These are phyloP conservation scores for Salix viminalis DNA, from an alignment of 345 rosid species.

Conservation along the genomic window DNA sequence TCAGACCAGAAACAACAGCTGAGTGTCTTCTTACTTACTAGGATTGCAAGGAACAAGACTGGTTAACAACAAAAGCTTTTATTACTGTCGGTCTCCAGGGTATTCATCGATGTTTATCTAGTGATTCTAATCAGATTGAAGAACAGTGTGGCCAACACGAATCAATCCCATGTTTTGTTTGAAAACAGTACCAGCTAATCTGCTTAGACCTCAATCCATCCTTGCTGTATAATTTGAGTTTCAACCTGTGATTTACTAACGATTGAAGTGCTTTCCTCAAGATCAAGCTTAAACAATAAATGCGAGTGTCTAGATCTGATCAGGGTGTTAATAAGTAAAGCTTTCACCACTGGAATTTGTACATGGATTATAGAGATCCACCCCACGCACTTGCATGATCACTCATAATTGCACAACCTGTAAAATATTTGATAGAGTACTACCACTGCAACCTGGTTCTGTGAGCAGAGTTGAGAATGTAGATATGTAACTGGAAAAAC, in stretches of 20 bases:
- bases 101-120: neutral
- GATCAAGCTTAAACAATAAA: neutral
- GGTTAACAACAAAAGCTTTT: neutral
- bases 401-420: neutral
- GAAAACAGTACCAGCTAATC: neutral
- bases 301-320: neutral
- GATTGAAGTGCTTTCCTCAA: neutral
- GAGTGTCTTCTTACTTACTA: neutral
- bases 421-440: neutral
- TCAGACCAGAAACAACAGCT: neutral
- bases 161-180: neutral
- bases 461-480: neutral
- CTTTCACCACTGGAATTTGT: neutral
- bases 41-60: neutral
- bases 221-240: neutral
- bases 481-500: neutral
- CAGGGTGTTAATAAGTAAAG: neutral
- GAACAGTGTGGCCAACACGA: neutral
- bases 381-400: conserved; percentile 1
- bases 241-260: neutral
- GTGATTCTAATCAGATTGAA: neutral
- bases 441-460: neutral
- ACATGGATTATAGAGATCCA: neutral
- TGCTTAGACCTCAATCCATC: neutral
- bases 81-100: neutral